Evolutionary conservation across 768 basidiomycete species (phyloP).

Genomic region (Rhodotorula paludigena): DNA sequence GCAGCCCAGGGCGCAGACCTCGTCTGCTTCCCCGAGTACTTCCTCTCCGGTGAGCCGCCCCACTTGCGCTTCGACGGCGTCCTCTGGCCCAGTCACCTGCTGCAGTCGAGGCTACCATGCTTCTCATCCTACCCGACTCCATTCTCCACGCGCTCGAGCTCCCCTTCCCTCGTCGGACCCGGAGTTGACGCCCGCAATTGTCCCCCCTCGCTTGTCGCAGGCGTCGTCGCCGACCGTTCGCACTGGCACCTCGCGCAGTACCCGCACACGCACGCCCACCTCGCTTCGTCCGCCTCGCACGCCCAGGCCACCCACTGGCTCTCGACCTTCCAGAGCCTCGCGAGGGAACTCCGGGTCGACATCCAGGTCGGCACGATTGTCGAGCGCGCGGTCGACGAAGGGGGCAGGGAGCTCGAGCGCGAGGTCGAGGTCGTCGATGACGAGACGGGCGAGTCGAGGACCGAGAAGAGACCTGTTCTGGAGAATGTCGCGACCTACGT

Average conservation of each 20-base stretch:
- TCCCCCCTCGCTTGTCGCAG: too few relatives aligned
- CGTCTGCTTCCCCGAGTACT: constrained; percentile 38
- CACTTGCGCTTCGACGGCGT: not conserved
- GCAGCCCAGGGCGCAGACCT: constrained; percentile 17
- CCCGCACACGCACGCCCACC: constrained; percentile 19
- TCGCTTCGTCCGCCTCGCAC: not conserved
- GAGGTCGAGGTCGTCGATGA: constrained; percentile 3
- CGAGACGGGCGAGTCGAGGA: not conserved
- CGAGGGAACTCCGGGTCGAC: constrained; percentile 34
- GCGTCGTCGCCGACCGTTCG: constrained; percentile 19
- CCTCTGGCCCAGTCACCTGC: too few relatives aligned
- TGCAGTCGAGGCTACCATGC: not conserved
- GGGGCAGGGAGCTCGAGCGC: constrained; percentile 7
- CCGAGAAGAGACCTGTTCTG: constrained; percentile 14
- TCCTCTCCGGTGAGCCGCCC: too few relatives aligned
- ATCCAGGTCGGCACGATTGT: constrained; percentile 42
- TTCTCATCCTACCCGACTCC: not conserved
- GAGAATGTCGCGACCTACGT: constrained; percentile 41
- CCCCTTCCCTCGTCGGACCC: not conserved
- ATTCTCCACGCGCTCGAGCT: not conserved
- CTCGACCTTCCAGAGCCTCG: constrained; percentile 27
- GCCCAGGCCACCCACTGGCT: constrained; percentile 20
- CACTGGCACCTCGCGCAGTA: constrained; percentile 31
- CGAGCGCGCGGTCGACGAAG: constrained; percentile 26
- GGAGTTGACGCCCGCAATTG: too few relatives aligned